Evolutionary conservation across 306 rosid genomes (phyloP).

Genomic region (Prosopis cineraria): DNA sequence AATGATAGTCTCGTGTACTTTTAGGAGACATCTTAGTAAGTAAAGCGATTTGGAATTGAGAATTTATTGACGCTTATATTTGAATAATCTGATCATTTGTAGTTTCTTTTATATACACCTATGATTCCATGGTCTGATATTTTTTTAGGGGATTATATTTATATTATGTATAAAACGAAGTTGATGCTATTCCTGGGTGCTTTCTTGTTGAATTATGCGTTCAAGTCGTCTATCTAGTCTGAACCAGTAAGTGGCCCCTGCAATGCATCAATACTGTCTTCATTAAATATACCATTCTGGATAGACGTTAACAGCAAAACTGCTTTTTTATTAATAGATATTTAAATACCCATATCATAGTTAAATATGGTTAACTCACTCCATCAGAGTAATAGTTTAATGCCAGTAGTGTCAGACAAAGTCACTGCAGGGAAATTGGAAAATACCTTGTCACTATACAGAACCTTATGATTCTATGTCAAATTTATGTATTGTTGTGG

Average conservation of each 20-base stretch:
- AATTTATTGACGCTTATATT: not conserved
- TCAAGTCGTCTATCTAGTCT: not conserved
- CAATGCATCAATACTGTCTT: conserved; percentile 10
- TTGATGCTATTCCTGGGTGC: conserved; percentile 18
- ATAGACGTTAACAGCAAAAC: not conserved
- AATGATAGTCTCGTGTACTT: not conserved
- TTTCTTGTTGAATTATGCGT: conserved; percentile 1
- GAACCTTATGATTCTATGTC: not conserved
- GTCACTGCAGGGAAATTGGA: not conserved
- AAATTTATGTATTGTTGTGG: conserved; percentile 1
- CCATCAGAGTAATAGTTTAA: not conserved
- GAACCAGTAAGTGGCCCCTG: not conserved
- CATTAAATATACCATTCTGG: not conserved
- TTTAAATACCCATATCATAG: not conserved
- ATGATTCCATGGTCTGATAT: not conserved
- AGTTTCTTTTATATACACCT: not conserved
- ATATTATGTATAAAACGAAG: conserved; percentile 9
- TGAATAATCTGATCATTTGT: not conserved
- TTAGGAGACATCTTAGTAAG: not conserved
- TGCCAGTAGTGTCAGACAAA: conserved; percentile 11
- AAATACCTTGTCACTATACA: not conserved
- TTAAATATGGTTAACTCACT: not conserved
- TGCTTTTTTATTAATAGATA: not conserved
- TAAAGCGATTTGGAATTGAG: not conserved
- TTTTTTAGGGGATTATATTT: not conserved